phyloP scores from a whole-genome alignment of 768 basidiomycete genomes.

The Rhizopogon roseolus region DNA sequence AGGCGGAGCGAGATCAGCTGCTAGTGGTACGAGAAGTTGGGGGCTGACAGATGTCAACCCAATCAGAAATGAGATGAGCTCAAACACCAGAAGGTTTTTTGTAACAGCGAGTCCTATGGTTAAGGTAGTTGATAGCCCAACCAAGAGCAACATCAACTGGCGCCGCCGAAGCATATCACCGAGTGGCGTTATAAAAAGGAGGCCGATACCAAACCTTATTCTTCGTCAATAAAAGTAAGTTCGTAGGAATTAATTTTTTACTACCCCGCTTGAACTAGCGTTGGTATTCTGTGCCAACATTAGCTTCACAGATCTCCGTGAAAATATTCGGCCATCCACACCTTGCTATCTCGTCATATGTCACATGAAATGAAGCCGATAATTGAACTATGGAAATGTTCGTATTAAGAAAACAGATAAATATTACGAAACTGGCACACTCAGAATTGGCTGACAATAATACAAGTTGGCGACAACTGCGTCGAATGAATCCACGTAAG shows the following conservation, averaged over 20 bases:
- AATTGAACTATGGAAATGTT: slow-evolving; percentile 19
- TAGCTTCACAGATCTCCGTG: background rate
- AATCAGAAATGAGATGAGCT: slow-evolving; percentile 30
- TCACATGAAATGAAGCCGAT: slow-evolving; percentile 30
- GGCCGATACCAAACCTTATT: slow-evolving; percentile 19
- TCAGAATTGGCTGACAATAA: slow-evolving; percentile 77
- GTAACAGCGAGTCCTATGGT: slow-evolving; percentile 36
- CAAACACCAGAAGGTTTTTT: slow-evolving; percentile 23
- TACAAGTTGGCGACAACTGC: slow-evolving; percentile 63
- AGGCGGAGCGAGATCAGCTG: slow-evolving; percentile 38
- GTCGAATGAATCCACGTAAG: background rate
- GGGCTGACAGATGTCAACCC: slow-evolving; percentile 36
- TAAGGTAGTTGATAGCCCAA: slow-evolving; percentile 29
- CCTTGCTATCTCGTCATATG: slow-evolving; percentile 31
- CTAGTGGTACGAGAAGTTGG: slow-evolving; percentile 37
- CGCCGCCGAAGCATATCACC: slow-evolving; percentile 44
- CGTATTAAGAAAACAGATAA: background rate
- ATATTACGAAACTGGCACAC: slow-evolving; percentile 31
- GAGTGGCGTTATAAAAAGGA: slow-evolving; percentile 40
- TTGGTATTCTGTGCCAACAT: slow-evolving; percentile 46
- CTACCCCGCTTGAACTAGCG: slow-evolving; percentile 64
- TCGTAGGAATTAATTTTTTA: slow-evolving; percentile 6
- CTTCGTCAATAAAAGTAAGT: background rate
- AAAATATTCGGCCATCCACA: slow-evolving; percentile 2
- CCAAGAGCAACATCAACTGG: slow-evolving; percentile 32